Base-by-base conservation (phyloP, 2,329 filamentous ascomycete species). In the Phialophora expanda region DNA sequence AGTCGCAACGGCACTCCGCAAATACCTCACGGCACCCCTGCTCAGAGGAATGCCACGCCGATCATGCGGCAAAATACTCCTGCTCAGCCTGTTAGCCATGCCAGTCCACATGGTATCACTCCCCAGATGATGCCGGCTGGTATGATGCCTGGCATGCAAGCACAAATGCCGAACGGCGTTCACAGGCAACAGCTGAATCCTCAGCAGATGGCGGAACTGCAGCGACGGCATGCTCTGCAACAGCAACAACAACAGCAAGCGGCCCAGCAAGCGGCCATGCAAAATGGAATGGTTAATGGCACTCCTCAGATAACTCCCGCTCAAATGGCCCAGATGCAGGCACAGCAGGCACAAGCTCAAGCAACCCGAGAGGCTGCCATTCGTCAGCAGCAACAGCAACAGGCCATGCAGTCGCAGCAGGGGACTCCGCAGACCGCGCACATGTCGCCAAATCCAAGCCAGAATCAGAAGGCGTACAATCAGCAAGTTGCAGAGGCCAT, bases 1-100 rank as follows among this genome's bases (percentile, higher is more conserved):
- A 82, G 80, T 66, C 78, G 79, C 61, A 77, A 83, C 64, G 80
- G 81, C 11, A 83, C 81, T 20, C 81, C 81, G 4, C 80, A 82
- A 66, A 80, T 83, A 75, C 74, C 77, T 7, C 78, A 82, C 56
- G 78, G 79, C 48, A 82, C 80, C 2, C 80, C 80, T 9, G 78
- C 78, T 24, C 78, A 80, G 74, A 77, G 77, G 22, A 80, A 82
- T 64, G 78, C 80, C 24, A 83, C 81, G 3, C 81, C 81, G 4
- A 75, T 81, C 7, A 79, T 83, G 76, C 77, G 79, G 60, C 80
- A 82, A 68, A 78, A 77, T 5, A 82, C 81, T 11, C 81, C 81
- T 4, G 80, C 76, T 12, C 79, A 82, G 70, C 76, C 80, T 1
- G 80, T 83, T 74, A 74, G 73, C 28, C 80, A 82, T 62, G 79